Evolutionary conservation across 2,329 filamentous ascomycete genomes (phyloP), one percentile per base, ranked within the genome.

Genomic region (Alternaria sp.): DNA sequence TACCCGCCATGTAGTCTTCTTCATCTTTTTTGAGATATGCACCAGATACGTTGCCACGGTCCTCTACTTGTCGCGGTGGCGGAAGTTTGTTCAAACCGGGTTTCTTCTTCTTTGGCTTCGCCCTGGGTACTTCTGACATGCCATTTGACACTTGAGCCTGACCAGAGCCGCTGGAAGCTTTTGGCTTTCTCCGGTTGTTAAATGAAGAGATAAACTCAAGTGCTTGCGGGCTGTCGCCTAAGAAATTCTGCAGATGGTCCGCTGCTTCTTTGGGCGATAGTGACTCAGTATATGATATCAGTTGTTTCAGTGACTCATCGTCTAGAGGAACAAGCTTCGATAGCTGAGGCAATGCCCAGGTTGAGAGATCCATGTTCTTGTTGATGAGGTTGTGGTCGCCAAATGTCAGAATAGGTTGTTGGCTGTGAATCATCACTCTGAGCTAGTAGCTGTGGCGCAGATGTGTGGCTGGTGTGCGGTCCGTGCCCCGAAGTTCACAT

Each of bases 191-290:
- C 59, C 87, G 88, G 4, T 90, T 87, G 77, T 97, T 98, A 81
- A 91, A 92, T 11, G 86, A 87, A 21, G 89, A 85, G 64, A 92
- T 91, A 74, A 92, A 92, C 70, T 92, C 89, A 55, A 92, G 79
- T 2, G 88, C 86, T 71, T 91, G 89, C 2, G 93, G 88, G 7
- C 92, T 93, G 78, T 97, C 93, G 54, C 95, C 96, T 0, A 99
- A 87, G 57, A 99, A 84, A 75, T 96, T 93, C 78, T 90, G 91
- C 65, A 99, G 90, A 79, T 98, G 93, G 45, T 93, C 90, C 54
- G 89, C 93, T 13, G 93, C 92, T 67, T 91, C 91, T 55, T 89
- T 82, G 75, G 91, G 93, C 19, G 93, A 89, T 9, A 98, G 86
- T 0, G 89, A 91, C 36, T 88, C 84, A 3, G 92, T 89, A 78